Conservation (phyloP, 1,139 yeast species). For the Wickerhamiella pararugosa region DNA sequence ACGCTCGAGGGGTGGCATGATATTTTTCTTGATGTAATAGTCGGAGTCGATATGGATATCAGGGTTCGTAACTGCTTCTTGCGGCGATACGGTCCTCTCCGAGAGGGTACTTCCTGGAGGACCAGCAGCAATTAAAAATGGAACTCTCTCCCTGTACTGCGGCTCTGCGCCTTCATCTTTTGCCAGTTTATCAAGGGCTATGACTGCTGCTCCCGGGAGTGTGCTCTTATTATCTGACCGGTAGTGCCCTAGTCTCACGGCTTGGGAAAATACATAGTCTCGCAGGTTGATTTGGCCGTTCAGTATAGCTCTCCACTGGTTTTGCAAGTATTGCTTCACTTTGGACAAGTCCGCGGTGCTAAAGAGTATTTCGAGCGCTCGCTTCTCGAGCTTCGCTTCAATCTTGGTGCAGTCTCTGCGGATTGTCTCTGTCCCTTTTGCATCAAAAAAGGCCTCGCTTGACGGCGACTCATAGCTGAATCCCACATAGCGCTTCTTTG, state of each 20-base stretch:
- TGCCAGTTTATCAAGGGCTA: slow-evolving; percentile 47
- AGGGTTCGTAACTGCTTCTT: slow-evolving; percentile 31
- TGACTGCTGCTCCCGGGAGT: slow-evolving; percentile 83
- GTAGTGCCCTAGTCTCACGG: slow-evolving; percentile 72
- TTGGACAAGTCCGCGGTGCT: slow-evolving; percentile 54
- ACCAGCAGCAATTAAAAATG: slow-evolving; percentile 67
- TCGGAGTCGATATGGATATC: slow-evolving; percentile 48
- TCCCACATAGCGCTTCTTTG: slow-evolving; percentile 88
- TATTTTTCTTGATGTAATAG: slow-evolving; percentile 67
- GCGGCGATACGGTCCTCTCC: slow-evolving; percentile 72
- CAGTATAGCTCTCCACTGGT: slow-evolving; percentile 52
- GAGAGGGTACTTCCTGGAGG: slow-evolving; percentile 47
- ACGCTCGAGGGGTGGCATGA: slow-evolving; percentile 82
- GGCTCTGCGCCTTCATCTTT: slow-evolving; percentile 66
- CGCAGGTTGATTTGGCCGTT: slow-evolving; percentile 47
- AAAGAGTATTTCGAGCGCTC: slow-evolving; percentile 50
- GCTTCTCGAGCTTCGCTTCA: slow-evolving; percentile 68
- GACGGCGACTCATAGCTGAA: slow-evolving; percentile 55
- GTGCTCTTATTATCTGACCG: slow-evolving; percentile 38
- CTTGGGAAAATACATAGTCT: slow-evolving; percentile 87
- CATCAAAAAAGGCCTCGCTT: slow-evolving; percentile 57
- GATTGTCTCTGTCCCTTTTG: slow-evolving; percentile 91
- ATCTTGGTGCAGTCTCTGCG: slow-evolving; percentile 92
- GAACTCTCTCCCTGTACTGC: slow-evolving; percentile 77
- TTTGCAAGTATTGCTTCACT: slow-evolving; percentile 49